These are phyloP conservation scores for Zygosaccharomyces pseudorouxii DNA, from an alignment of 805 yeast genomes.

Conservation along the genomic window DNA sequence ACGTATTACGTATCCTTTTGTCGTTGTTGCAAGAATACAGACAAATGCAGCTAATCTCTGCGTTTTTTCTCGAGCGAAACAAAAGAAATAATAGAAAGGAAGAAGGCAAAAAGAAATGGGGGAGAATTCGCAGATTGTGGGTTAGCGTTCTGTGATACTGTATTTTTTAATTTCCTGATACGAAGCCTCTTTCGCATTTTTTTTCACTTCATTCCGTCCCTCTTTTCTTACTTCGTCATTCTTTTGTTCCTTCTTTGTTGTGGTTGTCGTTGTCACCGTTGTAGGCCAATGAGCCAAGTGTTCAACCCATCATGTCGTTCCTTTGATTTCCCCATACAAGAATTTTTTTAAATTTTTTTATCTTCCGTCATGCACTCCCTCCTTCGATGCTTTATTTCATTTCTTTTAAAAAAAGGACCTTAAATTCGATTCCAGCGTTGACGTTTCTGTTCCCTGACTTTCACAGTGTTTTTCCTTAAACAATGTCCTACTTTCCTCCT, in stretches of 20 bases:
- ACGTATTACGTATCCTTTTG: neutral
- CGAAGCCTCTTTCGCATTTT: neutral
- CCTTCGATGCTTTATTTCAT: neutral
- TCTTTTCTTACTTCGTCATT: slow-evolving; percentile 1
- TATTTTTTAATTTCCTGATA: neutral
- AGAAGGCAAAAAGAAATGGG: neutral
- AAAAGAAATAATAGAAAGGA: neutral
- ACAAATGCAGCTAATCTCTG: neutral
- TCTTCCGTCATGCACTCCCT: neutral
- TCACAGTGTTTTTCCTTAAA: neutral
- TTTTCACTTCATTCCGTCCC: neutral
- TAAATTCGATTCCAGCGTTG: neutral
- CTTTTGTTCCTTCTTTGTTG: neutral
- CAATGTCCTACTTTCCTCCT: neutral
- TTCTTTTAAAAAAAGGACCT: neutral
- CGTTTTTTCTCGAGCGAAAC: neutral
- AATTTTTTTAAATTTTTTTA: neutral
- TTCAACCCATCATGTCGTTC: neutral
- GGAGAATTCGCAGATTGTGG: neutral
- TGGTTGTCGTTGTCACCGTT: neutral
- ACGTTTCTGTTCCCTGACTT: neutral
- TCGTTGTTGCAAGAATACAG: neutral
- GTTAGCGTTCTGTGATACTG: neutral
- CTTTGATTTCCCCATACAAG: slow-evolving; percentile 1
- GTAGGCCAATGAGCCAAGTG: neutral